A percentile compares a stretch with the other conserved stretches of the same genome.
Evolutionary conservation across 2,329 filamentous ascomycete species (phyloP).

Genomic region (Pseudomassariella vexata): DNA sequence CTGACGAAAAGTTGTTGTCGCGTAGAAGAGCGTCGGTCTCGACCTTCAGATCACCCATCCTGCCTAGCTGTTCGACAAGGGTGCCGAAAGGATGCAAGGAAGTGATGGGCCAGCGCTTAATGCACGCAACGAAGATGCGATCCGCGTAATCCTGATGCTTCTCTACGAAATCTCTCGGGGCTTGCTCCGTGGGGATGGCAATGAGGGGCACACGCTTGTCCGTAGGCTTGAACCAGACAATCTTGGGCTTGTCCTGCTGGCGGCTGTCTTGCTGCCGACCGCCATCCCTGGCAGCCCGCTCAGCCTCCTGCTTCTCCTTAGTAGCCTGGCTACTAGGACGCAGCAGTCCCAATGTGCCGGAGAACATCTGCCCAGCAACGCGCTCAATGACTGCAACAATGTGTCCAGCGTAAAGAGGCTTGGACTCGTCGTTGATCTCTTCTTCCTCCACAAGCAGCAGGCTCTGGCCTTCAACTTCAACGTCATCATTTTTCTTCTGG

Average conservation of each 20-base stretch:
- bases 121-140: slow-evolving; percentile 96
- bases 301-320: slow-evolving; percentile 98
- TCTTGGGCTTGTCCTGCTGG: slow-evolving; percentile 95
- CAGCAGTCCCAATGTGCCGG: slow-evolving; percentile 86
- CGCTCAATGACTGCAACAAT: slow-evolving; percentile 97
- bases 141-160: slow-evolving; percentile 97
- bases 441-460: slow-evolving; percentile 95
- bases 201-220: slow-evolving; percentile 98
- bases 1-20: slow-evolving; percentile 97
- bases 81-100: slow-evolving; percentile 99
- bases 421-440: slow-evolving; percentile 97
- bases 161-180: slow-evolving; percentile 95
- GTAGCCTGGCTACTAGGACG: slow-evolving; percentile 97
- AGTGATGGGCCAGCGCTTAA: slow-evolving; percentile 99
- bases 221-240: slow-evolving; percentile 99
- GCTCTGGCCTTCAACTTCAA: slow-evolving; percentile 97
- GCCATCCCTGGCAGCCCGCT: slow-evolving; percentile 86
- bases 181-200: slow-evolving; percentile 96
- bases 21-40: slow-evolving; percentile 95
- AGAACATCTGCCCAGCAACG: slow-evolving; percentile 98
- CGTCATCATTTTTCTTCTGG: slow-evolving; percentile 99
- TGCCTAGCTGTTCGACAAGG: slow-evolving; percentile 90
- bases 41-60: slow-evolving; percentile 95
- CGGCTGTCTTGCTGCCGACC: slow-evolving; percentile 72
- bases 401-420: slow-evolving; percentile 93